Conservation (phyloP, 2,329 filamentous ascomycete genomes). For the Neofusicoccum parvum region DNA sequence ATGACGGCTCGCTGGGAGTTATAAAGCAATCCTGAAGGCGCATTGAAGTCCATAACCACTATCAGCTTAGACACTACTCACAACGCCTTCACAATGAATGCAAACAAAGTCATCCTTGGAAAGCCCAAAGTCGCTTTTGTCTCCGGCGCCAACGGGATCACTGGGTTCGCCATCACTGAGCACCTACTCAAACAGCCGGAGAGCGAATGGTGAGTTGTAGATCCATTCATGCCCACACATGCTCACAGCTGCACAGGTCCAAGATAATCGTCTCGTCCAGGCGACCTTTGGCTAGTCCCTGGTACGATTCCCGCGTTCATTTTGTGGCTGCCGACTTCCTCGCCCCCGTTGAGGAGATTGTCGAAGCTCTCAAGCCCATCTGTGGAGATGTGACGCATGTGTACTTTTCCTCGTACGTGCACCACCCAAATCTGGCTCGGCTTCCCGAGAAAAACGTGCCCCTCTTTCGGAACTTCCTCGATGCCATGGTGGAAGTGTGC, state of each 20-base stretch:
- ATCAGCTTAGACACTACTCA: too few species aligned
- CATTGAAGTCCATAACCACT: too few species aligned
- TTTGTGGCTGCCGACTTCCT: constrained; percentile 40
- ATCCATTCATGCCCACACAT: not conserved
- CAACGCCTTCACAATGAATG: too few species aligned
- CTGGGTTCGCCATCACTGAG: constrained; percentile 39
- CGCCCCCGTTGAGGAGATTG: not conserved
- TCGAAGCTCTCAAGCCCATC: constrained; percentile 21
- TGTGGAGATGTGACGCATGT: constrained; percentile 37
- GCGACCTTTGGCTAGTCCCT: constrained; percentile 26
- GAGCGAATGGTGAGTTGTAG: not conserved
- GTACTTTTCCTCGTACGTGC: constrained; percentile 39
- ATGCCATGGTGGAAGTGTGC: constrained; percentile 29
- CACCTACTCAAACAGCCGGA: constrained; percentile 32
- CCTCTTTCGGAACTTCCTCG: constrained; percentile 38
- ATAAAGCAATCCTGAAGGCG: too few species aligned
- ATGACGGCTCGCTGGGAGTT: too few species aligned
- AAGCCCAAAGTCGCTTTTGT: constrained; percentile 36
- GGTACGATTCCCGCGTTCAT: constrained; percentile 33
- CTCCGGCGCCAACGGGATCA: constrained; percentile 40
- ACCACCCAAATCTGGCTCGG: constrained; percentile 32
- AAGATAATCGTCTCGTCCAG: constrained; percentile 36
- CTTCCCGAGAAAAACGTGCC: constrained; percentile 31
- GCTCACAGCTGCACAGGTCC: not conserved
- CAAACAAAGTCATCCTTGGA: too few species aligned